These are phyloP conservation scores for Rhododendron henanense DNA, from an alignment of 148 eudicot genomes.

Conservation along the genomic window DNA sequence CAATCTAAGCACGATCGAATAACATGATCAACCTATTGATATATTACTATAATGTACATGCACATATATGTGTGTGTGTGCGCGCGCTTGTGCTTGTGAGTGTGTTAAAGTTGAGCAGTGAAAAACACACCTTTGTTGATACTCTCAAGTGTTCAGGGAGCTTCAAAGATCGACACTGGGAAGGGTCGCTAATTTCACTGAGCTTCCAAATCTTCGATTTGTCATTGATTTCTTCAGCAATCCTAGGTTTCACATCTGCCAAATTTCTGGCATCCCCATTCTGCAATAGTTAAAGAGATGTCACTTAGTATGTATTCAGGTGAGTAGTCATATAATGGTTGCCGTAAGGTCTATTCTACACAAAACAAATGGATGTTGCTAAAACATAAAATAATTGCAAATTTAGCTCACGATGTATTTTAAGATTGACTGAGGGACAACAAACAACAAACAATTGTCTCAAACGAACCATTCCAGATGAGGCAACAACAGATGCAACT, in stretches of 20 bases:
- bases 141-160: conserved; percentile 73
- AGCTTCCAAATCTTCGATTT: conserved; percentile 78
- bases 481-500: conserved; percentile 45
- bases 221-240: conserved; percentile 57
- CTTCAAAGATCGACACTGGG: conserved; percentile 75
- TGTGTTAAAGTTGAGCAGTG: not conserved
- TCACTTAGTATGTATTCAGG: conserved; percentile 3
- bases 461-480: conserved; percentile 53
- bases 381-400: not conserved
- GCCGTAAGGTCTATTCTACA: not conserved
- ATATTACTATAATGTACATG: not conserved
- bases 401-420: not conserved
- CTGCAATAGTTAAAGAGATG: conserved; percentile 25
- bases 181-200: conserved; percentile 66
- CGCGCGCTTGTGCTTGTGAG: not conserved
- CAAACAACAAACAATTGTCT: not conserved
- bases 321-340: not conserved
- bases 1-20: not conserved
- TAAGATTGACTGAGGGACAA: not conserved
- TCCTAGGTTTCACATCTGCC: conserved; percentile 62
- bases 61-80: not conserved
- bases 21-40: not conserved
- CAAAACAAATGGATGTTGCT: not conserved
- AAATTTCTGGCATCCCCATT: conserved; percentile 61
- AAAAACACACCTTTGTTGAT: conserved; percentile 45